A percentile compares a stretch with the other conserved stretches of the same genome.
Evolutionary conservation across 345 rosid species (phyloP).

Genomic region (Populus simonii): DNA sequence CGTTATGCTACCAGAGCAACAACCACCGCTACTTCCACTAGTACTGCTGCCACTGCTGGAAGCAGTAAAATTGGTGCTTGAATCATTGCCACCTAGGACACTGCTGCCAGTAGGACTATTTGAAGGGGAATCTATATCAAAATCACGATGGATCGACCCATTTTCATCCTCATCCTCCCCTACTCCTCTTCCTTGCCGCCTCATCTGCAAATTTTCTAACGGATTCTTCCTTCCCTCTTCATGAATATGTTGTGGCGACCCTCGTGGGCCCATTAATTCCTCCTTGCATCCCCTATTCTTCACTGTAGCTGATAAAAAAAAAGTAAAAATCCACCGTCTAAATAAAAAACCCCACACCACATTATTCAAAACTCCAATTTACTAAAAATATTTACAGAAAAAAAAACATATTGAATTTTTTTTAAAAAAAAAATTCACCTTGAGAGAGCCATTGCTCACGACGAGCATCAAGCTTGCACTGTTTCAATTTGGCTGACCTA

Average conservation of each 20-base stretch:
- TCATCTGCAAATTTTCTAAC: slow-evolving; percentile 41
- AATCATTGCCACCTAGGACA: slow-evolving; percentile 35
- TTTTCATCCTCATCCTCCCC: slow-evolving; percentile 30
- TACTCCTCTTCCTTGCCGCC: slow-evolving; percentile 19
- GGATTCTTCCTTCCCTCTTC: slow-evolving; percentile 32
- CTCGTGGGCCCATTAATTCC: slow-evolving; percentile 25
- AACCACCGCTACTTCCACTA: slow-evolving; percentile 68
- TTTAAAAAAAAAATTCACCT: slow-evolving; percentile 32
- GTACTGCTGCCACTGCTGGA: slow-evolving; percentile 43
- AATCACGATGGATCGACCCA: slow-evolving; percentile 47
- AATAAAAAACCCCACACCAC: slow-evolving; percentile 2
- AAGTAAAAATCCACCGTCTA: neutral
- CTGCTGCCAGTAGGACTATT: slow-evolving; percentile 53
- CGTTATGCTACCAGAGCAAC: slow-evolving; percentile 76
- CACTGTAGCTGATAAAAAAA: slow-evolving; percentile 37
- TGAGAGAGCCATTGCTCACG: slow-evolving; percentile 99
- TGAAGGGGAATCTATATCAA: slow-evolving; percentile 52
- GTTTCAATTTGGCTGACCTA: slow-evolving; percentile 90
- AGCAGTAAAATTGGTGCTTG: slow-evolving; percentile 47
- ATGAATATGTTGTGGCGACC: neutral
- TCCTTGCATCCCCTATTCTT: slow-evolving; percentile 54
- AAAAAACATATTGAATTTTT: too few relatives aligned
- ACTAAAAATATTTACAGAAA: neutral
- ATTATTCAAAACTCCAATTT: slow-evolving; percentile 14
- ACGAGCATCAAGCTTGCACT: slow-evolving; percentile 87